Percentiles rank a stretch among this genome's conserved stretches.
Conservation (phyloP, 176 grass and related monocot genomes). For the Triticum urartu region DNA sequence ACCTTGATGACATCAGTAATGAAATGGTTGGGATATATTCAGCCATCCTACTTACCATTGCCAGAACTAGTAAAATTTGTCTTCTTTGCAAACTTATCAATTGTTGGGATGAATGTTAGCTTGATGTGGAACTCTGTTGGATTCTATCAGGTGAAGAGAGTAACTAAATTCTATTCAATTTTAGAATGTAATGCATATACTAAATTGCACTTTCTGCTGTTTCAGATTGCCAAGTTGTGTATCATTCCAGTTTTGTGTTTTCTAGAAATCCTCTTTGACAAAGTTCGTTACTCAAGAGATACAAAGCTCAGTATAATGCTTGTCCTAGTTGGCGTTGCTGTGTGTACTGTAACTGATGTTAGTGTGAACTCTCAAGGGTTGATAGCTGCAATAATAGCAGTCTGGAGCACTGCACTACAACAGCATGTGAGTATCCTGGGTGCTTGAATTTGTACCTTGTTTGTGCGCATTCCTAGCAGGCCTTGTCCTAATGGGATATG, state of each 20-base stretch:
- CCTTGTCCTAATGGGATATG: background rate
- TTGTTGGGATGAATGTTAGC: conserved; percentile 35
- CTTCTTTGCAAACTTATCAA: conserved; percentile 29
- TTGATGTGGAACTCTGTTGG: conserved; percentile 36
- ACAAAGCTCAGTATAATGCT: conserved; percentile 61
- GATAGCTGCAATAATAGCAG: conserved; percentile 39
- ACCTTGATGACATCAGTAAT: conserved; percentile 26
- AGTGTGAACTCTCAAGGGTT: conserved; percentile 48
- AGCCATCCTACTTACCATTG: conserved; percentile 23
- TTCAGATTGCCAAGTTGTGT: conserved; percentile 27
- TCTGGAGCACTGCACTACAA: conserved; percentile 43
- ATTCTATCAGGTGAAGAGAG: conserved; percentile 29
- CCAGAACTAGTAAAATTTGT: conserved; percentile 28
- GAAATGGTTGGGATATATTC: conserved; percentile 37
- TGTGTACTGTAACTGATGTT: conserved; percentile 49
- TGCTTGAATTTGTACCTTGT: background rate
- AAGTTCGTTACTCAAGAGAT: conserved; percentile 42
- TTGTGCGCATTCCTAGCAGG: background rate
- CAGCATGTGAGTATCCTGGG: conserved; percentile 46
- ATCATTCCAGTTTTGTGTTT: conserved; percentile 42
- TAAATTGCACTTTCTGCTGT: background rate
- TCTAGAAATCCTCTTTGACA: conserved; percentile 52
- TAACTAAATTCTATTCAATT: background rate
- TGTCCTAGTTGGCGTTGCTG: conserved; percentile 46
- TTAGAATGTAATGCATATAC: conserved; percentile 2